Evolutionary conservation across 495 filamentous ascomycete genomes (phyloP), one percentile per base, ranked within the genome.

Genomic region (Alectoria sarmentosa): DNA sequence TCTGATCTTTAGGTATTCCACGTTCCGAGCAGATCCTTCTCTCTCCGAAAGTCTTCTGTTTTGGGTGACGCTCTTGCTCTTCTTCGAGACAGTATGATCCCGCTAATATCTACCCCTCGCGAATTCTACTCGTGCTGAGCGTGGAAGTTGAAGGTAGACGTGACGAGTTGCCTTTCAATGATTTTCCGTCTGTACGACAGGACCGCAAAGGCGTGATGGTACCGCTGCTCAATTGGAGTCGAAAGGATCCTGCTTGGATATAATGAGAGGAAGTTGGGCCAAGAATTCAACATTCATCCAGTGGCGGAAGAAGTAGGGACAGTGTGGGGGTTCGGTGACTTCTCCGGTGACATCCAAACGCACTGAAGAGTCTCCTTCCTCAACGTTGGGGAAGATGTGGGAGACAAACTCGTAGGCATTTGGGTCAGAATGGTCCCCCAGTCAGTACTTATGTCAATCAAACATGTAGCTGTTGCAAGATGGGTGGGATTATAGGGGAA

Each of bases 121-220:
- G 23, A 61, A 68, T 55, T 64, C 60, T 42, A 58, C 60, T 56
- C 66, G 63, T 65, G 58, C 54, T 42, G 41, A 28, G 32, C 48
- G 62, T 74, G 67, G 77, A 69, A 73, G 76, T 79, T 81, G 80
- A 74, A 74, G 79, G 71, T 72, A 48, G 65, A 48, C 71, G 77
- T 73, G 72, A 76, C 77, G 79, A 83, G 78, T 80, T 78, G 79
- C 79, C 79, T 76, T 76, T 79, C 78, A 78, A n/a, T 46, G 54
- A 21, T 6, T 17, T 32, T 48, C 39, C 48, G 28, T 14, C 26
- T 34, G 19, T 21, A 23, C 44, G 10, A 32, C 17, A 8, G 37
- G 36, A 21, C 28, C 17, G 15, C 11, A 7, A 9, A n/a, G 19
- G 38, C 13, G n/a, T 17, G 9, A 28, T 21, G 38, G 17, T 36